phyloP scores from a whole-genome alignment of 352 stramenopile genomes.

The Thalassiosira hispida region DNA sequence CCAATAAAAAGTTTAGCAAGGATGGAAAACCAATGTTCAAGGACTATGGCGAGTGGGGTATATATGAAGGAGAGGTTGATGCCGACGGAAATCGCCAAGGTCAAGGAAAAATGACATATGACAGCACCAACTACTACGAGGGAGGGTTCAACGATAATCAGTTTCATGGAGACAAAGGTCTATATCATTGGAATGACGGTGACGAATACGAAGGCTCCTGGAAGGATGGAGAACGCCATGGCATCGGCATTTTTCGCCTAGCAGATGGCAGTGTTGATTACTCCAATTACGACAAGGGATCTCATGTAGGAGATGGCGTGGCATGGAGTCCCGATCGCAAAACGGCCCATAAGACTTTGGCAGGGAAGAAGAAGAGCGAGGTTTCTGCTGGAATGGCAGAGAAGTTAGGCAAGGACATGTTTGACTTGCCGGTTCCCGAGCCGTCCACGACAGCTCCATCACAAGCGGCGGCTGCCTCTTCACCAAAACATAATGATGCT shows the following conservation, averaged over 20 bases:
- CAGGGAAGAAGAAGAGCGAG: slow-evolving; percentile 24
- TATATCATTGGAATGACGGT: slow-evolving; percentile 27
- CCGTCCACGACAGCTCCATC: background rate
- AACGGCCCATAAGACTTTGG: background rate
- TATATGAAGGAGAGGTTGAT: slow-evolving; percentile 20
- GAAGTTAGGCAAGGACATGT: slow-evolving; percentile 23
- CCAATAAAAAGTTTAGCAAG: background rate
- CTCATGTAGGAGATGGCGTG: slow-evolving; percentile 20
- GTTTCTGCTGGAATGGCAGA: slow-evolving; percentile 27
- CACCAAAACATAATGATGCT: background rate
- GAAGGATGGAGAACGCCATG: slow-evolving; percentile 38
- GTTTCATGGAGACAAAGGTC: slow-evolving; percentile 20
- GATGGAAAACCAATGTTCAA: slow-evolving; percentile 14
- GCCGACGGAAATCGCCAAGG: slow-evolving; percentile 9
- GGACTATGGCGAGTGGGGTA: slow-evolving; percentile 23
- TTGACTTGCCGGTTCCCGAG: slow-evolving; percentile 28
- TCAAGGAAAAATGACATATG: slow-evolving; percentile 32
- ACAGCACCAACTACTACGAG: slow-evolving; percentile 14
- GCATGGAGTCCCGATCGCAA: slow-evolving; percentile 28
- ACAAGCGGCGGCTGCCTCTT: background rate
- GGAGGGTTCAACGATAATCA: slow-evolving; percentile 31
- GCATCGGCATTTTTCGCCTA: slow-evolving; percentile 23
- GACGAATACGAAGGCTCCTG: slow-evolving; percentile 37
- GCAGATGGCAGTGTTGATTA: slow-evolving; percentile 21
- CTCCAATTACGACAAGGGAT: slow-evolving; percentile 27